Conservation (phyloP, 1,139 yeast species). For the Taphrina wiesneri region DNA sequence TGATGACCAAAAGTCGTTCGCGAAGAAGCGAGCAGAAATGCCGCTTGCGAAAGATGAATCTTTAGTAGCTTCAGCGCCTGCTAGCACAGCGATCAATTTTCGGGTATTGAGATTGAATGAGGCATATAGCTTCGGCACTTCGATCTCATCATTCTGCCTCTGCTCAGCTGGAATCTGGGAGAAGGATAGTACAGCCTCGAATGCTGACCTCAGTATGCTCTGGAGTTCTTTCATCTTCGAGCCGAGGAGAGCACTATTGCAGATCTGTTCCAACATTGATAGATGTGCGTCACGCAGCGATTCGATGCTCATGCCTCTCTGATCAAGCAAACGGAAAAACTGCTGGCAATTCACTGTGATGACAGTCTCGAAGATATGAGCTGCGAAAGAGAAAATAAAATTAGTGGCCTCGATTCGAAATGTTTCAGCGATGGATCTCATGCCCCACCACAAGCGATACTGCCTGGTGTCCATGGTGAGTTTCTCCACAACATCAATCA, state of each 20-base stretch:
- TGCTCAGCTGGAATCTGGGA: background rate
- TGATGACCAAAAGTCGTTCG: slow-evolving; percentile 5
- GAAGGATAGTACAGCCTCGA: background rate
- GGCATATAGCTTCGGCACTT: background rate
- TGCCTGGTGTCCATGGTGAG: slow-evolving; percentile 10
- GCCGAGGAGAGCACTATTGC: slow-evolving; percentile 2
- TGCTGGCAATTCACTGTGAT: background rate
- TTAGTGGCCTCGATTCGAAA: slow-evolving; percentile 20
- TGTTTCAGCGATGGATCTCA: background rate
- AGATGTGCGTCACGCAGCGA: slow-evolving; percentile 15
- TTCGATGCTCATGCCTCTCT: background rate
- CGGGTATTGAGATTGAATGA: background rate
- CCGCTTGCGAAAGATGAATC: slow-evolving; percentile 12
- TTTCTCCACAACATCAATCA: slow-evolving; percentile 12
- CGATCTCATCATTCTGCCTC: background rate
- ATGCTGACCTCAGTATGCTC: background rate
- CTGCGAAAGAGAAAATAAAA: slow-evolving; percentile 9
- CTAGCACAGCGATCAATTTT: slow-evolving; percentile 4
- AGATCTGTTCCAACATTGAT: slow-evolving; percentile 9
- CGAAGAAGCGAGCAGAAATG: slow-evolving; percentile 1
- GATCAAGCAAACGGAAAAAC: background rate
- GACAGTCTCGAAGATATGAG: slow-evolving; percentile 19
- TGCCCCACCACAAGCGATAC: slow-evolving; percentile 3
- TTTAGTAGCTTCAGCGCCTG: slow-evolving; percentile 5
- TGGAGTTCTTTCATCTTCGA: background rate